These are phyloP conservation scores for Cardamine occulta DNA, from an alignment of 345 rosid genomes.

Conservation along the genomic window DNA sequence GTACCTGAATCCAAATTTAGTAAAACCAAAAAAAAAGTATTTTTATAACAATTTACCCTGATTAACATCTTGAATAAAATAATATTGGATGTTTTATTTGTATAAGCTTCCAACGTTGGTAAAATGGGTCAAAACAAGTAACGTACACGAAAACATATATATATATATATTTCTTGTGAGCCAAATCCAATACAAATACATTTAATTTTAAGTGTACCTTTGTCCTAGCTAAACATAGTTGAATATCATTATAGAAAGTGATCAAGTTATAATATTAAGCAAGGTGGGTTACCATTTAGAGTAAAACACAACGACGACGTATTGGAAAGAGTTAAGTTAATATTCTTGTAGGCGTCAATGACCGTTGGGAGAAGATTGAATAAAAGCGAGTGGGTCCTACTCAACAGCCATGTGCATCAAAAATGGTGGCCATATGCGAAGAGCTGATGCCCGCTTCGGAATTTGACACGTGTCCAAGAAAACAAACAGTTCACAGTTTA, in stretches of 20 bases:
- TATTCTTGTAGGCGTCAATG: not conserved
- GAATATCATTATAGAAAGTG: not conserved
- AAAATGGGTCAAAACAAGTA: constrained; percentile 18
- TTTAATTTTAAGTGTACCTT: not conserved
- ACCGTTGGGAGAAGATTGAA: not conserved
- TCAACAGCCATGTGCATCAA: constrained; percentile 29
- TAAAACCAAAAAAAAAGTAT: constrained; percentile 1
- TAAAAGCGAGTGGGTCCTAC: not conserved
- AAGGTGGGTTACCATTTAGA: not conserved
- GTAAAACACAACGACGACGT: not conserved
- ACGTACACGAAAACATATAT: constrained; percentile 24
- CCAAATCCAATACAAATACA: not conserved
- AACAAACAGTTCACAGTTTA: constrained; percentile 23
- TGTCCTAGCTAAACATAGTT: not conserved
- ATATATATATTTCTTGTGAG: constrained; percentile 10
- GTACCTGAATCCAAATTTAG: not conserved
- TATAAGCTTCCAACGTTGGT: constrained; percentile 14
- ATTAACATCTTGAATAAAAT: not conserved
- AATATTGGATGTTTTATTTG: not conserved
- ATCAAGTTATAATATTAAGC: not conserved
- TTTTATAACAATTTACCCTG: not conserved
- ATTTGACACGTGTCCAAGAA: constrained; percentile 16
- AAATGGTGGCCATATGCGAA: constrained; percentile 23
- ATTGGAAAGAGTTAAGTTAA: not conserved
- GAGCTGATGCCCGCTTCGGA: not conserved